Evolutionary conservation across 2,329 filamentous ascomycete genomes (phyloP), one percentile per base, ranked within the genome.

Genomic region (Trichoderma koningiopsis): DNA sequence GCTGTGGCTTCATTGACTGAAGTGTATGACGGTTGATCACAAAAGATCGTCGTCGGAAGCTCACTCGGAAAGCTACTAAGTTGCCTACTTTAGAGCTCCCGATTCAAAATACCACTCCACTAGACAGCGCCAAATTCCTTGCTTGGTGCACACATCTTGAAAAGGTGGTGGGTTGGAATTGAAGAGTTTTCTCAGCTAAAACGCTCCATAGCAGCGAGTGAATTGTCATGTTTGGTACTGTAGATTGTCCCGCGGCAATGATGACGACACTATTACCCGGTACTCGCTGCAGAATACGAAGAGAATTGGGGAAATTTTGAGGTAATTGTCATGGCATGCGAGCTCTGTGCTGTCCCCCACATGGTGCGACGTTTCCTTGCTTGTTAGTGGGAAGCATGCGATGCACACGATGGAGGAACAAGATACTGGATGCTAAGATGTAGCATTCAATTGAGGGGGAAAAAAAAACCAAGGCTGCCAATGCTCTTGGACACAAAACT

Each of bases 201-300:
- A 5, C 13, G 8, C 47, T 49, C 47, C 31, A 37, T 52, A 22
- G 31, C 6, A 35, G 29, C 40, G 22, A 40, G 43, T 11, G 27
- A 35, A 53, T 47, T 27, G 22, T 31, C 16, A 53, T n/a, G 43
- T 31, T 22, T 40, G 33, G 33, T 35, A 3, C 33, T 35, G 22
- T 53, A 16, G 22, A 53, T 27, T 63, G 14, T 31, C 16, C 16
- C 14, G 19, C 31, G 47, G 47, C 24, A 49, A 22, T 49, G 14
- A 55, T 64, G 61, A 64, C 61, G 61, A 55, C 61, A 55, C 31
- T 49, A 64, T 64, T 55, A 64, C 61, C 24, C 47, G 10, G 47
- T 22, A 5, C 47, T 29, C 22, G n/a, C n/a, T 37, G 47, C 24
- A 27, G 19, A 63, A 40, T 35, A 37, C 22, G 43, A 63, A 53